Percentiles rank a stretch among this genome's conserved stretches.
phyloP scores from a whole-genome alignment of 2,329 filamentous ascomycete species.

The Ascochyta koolunga region DNA sequence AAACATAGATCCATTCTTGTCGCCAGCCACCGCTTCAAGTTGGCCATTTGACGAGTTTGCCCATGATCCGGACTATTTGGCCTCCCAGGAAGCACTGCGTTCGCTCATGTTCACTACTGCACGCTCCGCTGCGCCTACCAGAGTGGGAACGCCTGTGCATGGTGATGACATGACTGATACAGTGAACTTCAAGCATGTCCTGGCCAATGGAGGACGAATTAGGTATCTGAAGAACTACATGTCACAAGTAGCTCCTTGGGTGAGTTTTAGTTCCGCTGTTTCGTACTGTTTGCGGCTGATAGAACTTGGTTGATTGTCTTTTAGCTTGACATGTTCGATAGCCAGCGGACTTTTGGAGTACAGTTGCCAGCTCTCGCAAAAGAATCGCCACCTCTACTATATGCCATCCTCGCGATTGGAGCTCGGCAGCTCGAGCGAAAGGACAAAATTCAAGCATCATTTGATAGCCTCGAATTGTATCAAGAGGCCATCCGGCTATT shows the following conservation, averaged over 20 bases:
- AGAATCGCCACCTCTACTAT: constrained; percentile 53
- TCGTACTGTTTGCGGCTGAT: neutral
- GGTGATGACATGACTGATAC: constrained; percentile 8
- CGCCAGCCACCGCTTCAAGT: constrained; percentile 27
- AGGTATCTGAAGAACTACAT: constrained; percentile 42
- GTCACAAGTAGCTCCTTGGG: constrained; percentile 37
- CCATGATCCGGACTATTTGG: constrained; percentile 36
- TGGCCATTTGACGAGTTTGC: constrained; percentile 38
- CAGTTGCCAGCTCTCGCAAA: constrained; percentile 57
- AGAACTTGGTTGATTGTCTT: neutral
- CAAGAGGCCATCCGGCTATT: constrained; percentile 60
- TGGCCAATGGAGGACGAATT: constrained; percentile 29
- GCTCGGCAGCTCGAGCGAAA: constrained; percentile 59
- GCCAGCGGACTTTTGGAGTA: constrained; percentile 55
- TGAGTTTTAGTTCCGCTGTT: constrained; percentile 9
- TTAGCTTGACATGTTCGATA: constrained; percentile 61
- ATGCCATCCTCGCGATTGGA: constrained; percentile 59
- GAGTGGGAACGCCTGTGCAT: constrained; percentile 29
- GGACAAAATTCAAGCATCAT: constrained; percentile 47
- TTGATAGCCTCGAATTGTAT: constrained; percentile 57
- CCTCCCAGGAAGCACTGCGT: constrained; percentile 37
- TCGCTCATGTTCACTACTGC: constrained; percentile 38
- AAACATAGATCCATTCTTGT: constrained; percentile 32
- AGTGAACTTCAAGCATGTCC: constrained; percentile 27
- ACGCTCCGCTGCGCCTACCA: constrained; percentile 33